A percentile compares a stretch with the other conserved stretches of the same genome.
Evolutionary conservation across 164 flowering plant genomes (phyloP).

Genomic region (Sedum album): DNA sequence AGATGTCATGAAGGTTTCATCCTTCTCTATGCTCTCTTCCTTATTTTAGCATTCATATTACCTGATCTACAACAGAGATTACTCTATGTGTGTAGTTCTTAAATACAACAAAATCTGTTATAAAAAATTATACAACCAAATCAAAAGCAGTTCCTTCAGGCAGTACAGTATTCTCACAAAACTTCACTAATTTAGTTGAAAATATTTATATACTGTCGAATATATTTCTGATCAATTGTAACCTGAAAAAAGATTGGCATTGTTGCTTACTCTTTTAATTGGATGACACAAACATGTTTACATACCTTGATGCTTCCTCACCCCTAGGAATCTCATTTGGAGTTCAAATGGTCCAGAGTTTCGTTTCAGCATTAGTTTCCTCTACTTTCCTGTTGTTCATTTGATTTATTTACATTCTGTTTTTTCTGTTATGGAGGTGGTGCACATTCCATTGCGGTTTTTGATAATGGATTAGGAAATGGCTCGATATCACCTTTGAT

Average conservation of each 20-base stretch:
- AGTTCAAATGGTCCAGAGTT: not conserved
- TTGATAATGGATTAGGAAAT: constrained; percentile 79
- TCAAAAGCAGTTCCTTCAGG: not conserved
- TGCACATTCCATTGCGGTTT: constrained; percentile 75
- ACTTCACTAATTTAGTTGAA: not conserved
- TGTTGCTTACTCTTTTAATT: not conserved
- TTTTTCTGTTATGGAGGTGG: constrained; percentile 58
- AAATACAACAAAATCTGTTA: too few species aligned
- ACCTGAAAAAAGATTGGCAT: not conserved
- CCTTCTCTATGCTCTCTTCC: too few species aligned
- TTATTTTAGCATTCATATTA: not conserved
- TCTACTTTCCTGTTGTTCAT: not conserved
- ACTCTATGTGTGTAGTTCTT: too few species aligned
- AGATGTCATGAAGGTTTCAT: constrained; percentile 84
- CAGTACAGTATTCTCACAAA: not conserved
- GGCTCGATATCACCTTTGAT: constrained; percentile 88
- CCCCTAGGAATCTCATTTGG: not conserved
- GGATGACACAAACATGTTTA: not conserved
- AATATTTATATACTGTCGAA: too few species aligned
- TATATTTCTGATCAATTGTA: not conserved
- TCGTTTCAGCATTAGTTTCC: not conserved
- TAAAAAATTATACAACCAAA: not conserved
- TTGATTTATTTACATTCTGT: not conserved
- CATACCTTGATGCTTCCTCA: not conserved
- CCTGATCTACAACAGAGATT: not conserved